Evolutionary conservation across 345 rosid genomes (phyloP), one percentile per base, ranked within the genome.

Genomic region (Linum trigynum): DNA sequence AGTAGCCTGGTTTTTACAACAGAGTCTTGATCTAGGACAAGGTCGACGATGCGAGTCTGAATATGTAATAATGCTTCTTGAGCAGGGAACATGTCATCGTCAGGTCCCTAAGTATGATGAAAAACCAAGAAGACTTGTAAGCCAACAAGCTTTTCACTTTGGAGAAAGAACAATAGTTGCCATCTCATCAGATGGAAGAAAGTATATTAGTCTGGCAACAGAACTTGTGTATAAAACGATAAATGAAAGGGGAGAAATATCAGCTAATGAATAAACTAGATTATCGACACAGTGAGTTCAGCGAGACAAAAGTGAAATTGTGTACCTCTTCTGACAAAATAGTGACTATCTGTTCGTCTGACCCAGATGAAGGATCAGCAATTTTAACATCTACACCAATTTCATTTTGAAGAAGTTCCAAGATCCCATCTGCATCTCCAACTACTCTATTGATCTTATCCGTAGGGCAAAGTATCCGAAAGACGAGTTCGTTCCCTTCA

Each of bases 11-110:
- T 95, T 56, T 84, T 89, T 68, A 87, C 67, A 12, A 82, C 64
- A 72, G 82, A 82, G 35, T 87, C 99, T 76, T 84, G 81, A 75
- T 89, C 96, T 6, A 89, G 80, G 62, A 74, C 57, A 63, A 87
- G 90, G 78, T 95, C 96, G 15, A 80, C 76, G 41, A 95, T 95
- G 41, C 75, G 85, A 75, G 90, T 89, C 72, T 95, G 99, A 74
- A 95, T 91, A 74, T 95, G 99, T 77, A 95, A 80, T 70, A 95
- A 75, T 61, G 99, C 99, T 82, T 91, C 99, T 82, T 95, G 99
- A 55, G 98, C 98, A 61, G 99, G 98, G 78, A 91, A 95, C 64
- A 95, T 68, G 75, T 81, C 94, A 66, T 95, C 99, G 69, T 95
- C 98, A 66, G 96, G 96, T 69, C 91, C 91, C 99, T 95, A 75